Conservation (phyloP, 2,329 filamentous ascomycete species). For the Pyricularia grisea region DNA sequence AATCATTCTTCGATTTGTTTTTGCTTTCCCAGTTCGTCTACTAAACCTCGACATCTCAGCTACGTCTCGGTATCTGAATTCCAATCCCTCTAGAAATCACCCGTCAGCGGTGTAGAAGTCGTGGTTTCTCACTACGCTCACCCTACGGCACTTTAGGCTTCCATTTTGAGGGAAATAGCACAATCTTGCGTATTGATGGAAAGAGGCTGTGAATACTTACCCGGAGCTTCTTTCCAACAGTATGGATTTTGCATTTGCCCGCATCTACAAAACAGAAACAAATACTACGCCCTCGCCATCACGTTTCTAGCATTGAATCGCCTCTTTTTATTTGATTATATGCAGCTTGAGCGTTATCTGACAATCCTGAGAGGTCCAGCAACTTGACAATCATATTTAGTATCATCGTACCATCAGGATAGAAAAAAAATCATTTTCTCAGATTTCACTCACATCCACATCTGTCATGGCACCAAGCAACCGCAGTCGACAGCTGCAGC, state of each 20-base stretch:
- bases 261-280: background rate
- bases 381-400: background rate
- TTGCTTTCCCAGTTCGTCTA: background rate
- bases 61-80: background rate
- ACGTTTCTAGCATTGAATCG: background rate
- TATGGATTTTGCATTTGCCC: background rate
- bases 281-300: background rate
- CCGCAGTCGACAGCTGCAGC: background rate
- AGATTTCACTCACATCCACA: background rate
- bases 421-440: background rate
- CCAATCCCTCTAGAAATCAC: background rate
- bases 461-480: background rate
- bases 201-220: background rate
- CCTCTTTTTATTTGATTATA: background rate
- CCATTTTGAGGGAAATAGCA: background rate
- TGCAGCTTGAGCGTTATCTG: background rate
- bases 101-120: background rate
- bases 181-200: background rate
- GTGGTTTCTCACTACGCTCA: background rate
- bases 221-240: background rate
- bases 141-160: background rate
- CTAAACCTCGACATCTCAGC: background rate
- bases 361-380: background rate
- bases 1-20: background rate
- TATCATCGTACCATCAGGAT: background rate